phyloP scores from a whole-genome alignment of 1,284 basidiomycete species.

The Cutaneotrichosporon arboriforme region DNA sequence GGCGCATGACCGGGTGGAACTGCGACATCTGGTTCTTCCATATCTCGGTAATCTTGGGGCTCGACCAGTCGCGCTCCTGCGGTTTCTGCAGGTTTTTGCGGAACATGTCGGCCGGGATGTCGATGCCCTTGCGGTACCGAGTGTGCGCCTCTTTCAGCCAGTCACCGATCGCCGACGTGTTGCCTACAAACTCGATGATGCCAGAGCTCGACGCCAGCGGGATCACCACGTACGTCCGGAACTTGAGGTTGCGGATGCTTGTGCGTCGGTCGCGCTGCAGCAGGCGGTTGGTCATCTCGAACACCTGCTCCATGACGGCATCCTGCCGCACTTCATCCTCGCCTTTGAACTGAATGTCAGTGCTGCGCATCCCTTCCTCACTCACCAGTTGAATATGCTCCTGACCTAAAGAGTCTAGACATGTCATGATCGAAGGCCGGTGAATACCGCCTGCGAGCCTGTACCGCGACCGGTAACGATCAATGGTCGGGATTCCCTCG shows the following conservation, averaged over 20 bases:
- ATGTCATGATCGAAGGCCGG: slow-evolving; percentile 73
- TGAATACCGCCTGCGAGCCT: slow-evolving; percentile 71
- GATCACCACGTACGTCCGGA: slow-evolving; percentile 83
- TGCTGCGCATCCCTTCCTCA: background rate
- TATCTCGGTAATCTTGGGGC: slow-evolving; percentile 46
- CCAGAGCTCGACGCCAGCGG: slow-evolving; percentile 78
- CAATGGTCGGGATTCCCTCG: slow-evolving; percentile 61
- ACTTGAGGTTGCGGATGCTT: slow-evolving; percentile 62
- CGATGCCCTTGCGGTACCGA: slow-evolving; percentile 29
- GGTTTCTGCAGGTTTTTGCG: slow-evolving; percentile 24
- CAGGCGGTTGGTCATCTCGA: slow-evolving; percentile 78
- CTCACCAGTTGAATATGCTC: slow-evolving; percentile 76
- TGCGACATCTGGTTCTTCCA: slow-evolving; percentile 57
- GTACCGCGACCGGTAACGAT: slow-evolving; percentile 59
- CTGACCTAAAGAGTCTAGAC: slow-evolving; percentile 63
- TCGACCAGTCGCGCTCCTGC: slow-evolving; percentile 39
- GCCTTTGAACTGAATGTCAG: slow-evolving; percentile 72
- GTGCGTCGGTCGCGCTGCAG: slow-evolving; percentile 70
- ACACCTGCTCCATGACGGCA: slow-evolving; percentile 98
- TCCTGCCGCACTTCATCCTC: slow-evolving; percentile 92
- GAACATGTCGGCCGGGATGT: slow-evolving; percentile 22
- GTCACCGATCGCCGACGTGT: slow-evolving; percentile 63
- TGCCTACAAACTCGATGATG: slow-evolving; percentile 82
- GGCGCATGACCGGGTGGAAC: slow-evolving; percentile 85
- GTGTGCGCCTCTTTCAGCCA: slow-evolving; percentile 64